Evolutionary conservation across 176 grass and related monocot genomes (phyloP).

Genomic region (Miscanthus lutarioriparius): DNA sequence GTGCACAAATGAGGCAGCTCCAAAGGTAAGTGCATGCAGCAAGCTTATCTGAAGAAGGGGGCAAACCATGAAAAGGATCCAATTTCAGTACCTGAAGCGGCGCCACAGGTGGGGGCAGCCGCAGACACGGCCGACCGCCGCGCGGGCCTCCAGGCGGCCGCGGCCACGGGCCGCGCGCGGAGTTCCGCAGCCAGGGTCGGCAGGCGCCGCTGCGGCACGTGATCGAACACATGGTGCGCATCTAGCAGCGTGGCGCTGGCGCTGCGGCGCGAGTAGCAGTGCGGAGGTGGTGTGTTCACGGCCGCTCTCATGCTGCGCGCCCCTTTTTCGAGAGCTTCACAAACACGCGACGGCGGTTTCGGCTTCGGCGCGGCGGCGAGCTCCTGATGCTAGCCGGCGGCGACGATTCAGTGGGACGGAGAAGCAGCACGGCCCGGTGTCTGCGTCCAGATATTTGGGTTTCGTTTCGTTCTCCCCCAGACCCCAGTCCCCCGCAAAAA

Average conservation of each 20-base stretch:
- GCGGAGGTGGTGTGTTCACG: not conserved
- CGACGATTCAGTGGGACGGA: not conserved
- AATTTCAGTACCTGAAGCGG: conserved; percentile 39
- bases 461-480: not conserved
- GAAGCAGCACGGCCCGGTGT: not conserved
- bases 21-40: not conserved
- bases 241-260: not conserved
- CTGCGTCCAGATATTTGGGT: not conserved
- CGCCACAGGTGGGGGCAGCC: not conserved
- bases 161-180: not conserved
- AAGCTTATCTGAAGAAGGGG: not conserved
- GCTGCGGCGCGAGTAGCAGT: not conserved
- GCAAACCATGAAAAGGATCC: not conserved
- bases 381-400: conserved; percentile 15
- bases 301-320: conserved; percentile 20
- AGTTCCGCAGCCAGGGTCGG: not conserved
- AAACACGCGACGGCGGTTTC: not conserved
- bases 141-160: not conserved
- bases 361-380: not conserved
- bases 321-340: not conserved
- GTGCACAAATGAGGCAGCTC: not conserved
- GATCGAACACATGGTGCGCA: conserved; percentile 45
- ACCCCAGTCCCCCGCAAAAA: no score
- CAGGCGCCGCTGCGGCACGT: conserved; percentile 26
- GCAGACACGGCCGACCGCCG: not conserved